Conservation (phyloP, 495 filamentous ascomycete genomes). For the Penicillium paxilli region DNA sequence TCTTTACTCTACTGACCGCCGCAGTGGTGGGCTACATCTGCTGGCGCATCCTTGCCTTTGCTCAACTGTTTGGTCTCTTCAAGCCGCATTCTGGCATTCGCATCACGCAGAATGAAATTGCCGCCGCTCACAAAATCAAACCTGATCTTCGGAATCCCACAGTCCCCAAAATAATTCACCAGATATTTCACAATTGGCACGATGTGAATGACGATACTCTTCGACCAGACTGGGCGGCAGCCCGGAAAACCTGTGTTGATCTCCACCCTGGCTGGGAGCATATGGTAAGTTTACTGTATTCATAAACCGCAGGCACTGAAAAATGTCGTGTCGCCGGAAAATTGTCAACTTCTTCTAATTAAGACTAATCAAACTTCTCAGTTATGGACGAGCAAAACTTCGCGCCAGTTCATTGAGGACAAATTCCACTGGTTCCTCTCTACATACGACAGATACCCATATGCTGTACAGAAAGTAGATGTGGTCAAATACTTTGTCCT, state of each 20-base stretch:
- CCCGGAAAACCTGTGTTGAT: conserved; percentile 6
- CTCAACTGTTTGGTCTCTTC: conserved; percentile 31
- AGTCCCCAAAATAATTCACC: conserved; percentile 11
- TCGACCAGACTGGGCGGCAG: conserved; percentile 5
- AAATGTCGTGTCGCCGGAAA: too few relatives aligned
- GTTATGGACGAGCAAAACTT: conserved; percentile 66
- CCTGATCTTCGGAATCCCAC: not conserved
- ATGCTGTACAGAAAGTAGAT: conserved; percentile 69
- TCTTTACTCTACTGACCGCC: not conserved
- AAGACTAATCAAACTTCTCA: too few relatives aligned
- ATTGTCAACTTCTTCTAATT: too few relatives aligned
- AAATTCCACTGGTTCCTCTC: conserved; percentile 68
- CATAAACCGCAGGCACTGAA: too few relatives aligned
- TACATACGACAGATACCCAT: conserved; percentile 63
- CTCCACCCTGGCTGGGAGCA: conserved; percentile 9
- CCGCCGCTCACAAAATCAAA: not conserved
- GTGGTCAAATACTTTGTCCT: conserved; percentile 70
- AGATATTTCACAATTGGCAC: conserved; percentile 10
- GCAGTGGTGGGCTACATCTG: not conserved
- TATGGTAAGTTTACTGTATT: not conserved
- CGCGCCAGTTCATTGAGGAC: conserved; percentile 56
- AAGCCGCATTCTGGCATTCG: conserved; percentile 40
- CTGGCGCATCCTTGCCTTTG: conserved; percentile 12
- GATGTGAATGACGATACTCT: conserved; percentile 2
- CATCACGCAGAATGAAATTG: conserved; percentile 36